These are phyloP conservation scores for Marasmius oreades DNA, from an alignment of 1,284 basidiomycete species.

Conservation along the genomic window DNA sequence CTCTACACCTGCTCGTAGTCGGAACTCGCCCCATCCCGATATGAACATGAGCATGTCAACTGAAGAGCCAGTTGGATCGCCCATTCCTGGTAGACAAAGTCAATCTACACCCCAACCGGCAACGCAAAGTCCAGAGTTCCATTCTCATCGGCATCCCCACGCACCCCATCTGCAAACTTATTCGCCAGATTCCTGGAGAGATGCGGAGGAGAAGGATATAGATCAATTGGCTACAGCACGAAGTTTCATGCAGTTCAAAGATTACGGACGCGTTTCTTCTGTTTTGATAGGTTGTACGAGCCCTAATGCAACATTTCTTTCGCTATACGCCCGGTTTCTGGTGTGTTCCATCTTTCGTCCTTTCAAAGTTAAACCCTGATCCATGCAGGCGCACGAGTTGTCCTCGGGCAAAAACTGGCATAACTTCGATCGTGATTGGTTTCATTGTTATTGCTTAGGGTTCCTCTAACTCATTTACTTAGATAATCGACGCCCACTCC, in stretches of 20 bases:
- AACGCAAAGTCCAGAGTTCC: no score
- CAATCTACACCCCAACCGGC: slow-evolving; percentile 3
- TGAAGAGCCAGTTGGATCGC: slow-evolving; percentile 1
- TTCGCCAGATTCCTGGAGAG: background rate
- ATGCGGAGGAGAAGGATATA: slow-evolving; percentile 3
- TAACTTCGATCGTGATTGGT: slow-evolving; percentile 7
- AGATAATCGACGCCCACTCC: slow-evolving; percentile 10
- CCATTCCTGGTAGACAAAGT: background rate
- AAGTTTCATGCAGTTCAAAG: slow-evolving; percentile 7
- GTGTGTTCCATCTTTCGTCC: background rate
- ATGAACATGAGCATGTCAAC: background rate
- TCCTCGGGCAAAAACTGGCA: slow-evolving; percentile 11
- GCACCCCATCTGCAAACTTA: slow-evolving; percentile 5
- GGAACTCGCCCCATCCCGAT: background rate
- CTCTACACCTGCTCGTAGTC: slow-evolving; percentile 7
- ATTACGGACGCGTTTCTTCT: slow-evolving; percentile 6
- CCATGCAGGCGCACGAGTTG: slow-evolving; percentile 7
- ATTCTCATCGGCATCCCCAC: slow-evolving; percentile 8
- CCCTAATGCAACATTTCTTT: slow-evolving; percentile 7
- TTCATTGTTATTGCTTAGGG: background rate
- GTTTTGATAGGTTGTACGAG: slow-evolving; percentile 6
- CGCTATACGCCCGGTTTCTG: slow-evolving; percentile 1
- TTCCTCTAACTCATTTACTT: background rate
- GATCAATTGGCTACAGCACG: slow-evolving; percentile 6
- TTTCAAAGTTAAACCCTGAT: background rate